Evolutionary conservation across 2,329 filamentous ascomycete species (phyloP).

Genomic region (Ilyonectria mors-panacis): DNA sequence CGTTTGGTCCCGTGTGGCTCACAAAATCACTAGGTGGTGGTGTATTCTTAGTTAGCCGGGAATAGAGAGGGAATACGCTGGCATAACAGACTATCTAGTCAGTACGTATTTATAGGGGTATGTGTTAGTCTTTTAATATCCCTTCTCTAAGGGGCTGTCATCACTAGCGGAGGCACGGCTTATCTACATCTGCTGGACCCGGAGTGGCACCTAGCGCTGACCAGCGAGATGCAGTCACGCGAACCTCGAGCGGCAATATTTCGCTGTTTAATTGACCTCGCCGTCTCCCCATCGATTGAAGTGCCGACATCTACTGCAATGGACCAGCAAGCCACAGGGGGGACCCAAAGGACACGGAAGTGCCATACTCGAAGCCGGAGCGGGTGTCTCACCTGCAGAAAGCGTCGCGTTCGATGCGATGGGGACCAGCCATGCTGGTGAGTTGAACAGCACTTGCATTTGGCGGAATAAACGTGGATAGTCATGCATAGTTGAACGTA

Average conservation of each 20-base stretch:
- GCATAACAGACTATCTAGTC: no score
- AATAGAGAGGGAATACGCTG: no score
- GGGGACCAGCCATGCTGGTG: conserved; percentile 36
- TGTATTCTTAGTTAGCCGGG: neutral
- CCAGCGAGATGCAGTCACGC: neutral
- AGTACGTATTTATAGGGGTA: no score
- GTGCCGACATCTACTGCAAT: neutral
- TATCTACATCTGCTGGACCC: neutral
- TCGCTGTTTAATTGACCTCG: neutral
- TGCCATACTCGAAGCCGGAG: conserved; percentile 28
- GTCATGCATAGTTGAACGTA: neutral
- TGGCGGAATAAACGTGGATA: neutral
- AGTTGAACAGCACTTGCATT: conserved; percentile 14
- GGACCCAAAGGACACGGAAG: conserved; percentile 5
- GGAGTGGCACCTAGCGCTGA: neutral
- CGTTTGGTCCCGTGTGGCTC: neutral
- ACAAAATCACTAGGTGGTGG: neutral
- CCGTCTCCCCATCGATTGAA: neutral
- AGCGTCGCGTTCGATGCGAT: conserved; percentile 30
- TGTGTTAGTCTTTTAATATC: no score
- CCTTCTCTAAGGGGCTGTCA: neutral
- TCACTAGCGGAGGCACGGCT: neutral
- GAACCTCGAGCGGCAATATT: neutral
- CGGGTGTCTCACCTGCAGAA: conserved; percentile 30
- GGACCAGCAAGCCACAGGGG: neutral